Conservation (phyloP, 2,329 filamentous ascomycete genomes). For the Sphaerulina musiva region DNA sequence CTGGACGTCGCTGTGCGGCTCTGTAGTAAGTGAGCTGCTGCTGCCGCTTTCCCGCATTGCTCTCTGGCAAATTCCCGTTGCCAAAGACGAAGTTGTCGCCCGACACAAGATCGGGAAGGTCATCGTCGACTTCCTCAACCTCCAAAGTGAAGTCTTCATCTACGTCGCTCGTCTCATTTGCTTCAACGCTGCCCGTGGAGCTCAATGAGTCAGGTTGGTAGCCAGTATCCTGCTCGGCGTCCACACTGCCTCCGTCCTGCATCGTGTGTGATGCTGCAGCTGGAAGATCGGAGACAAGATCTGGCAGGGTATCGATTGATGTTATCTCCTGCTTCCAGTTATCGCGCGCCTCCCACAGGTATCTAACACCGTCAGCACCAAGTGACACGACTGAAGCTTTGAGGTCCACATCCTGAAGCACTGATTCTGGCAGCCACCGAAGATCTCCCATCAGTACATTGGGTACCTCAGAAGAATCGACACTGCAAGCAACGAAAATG, state of each 20-base stretch:
- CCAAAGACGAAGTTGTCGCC: background rate
- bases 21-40: background rate
- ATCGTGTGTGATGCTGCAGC: background rate
- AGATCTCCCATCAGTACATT: background rate
- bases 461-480: slow-evolving; percentile 1
- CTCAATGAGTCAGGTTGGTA: slow-evolving; percentile 2
- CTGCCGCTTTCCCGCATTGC: background rate
- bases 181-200: background rate
- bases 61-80: background rate
- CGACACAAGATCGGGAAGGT: background rate
- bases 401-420: background rate
- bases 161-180: background rate
- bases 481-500: background rate
- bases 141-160: background rate
- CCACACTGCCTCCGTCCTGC: background rate
- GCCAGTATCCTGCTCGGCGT: background rate
- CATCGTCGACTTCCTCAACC: background rate
- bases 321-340: slow-evolving; percentile 1
- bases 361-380: background rate
- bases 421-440: slow-evolving; percentile 10
- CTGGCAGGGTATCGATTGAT: background rate
- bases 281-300: background rate
- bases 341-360: background rate
- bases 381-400: background rate
- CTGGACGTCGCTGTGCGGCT: background rate